A percentile compares a stretch with the other conserved stretches of the same genome.
Evolutionary conservation across 176 grass and related monocot genomes (phyloP).

Genomic region (Juncus inflexus): DNA sequence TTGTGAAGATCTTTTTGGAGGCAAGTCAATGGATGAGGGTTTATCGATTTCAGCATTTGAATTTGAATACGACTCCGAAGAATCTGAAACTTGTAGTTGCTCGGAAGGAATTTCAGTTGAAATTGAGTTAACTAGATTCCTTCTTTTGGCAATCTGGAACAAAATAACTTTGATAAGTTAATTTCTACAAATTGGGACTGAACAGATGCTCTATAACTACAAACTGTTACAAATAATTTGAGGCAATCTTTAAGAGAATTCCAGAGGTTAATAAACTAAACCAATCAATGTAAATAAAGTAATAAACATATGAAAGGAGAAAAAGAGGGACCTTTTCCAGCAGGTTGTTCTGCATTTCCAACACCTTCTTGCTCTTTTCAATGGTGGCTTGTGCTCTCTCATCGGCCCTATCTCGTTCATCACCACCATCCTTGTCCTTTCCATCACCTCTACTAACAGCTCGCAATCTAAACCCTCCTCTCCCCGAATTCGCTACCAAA

Average conservation of each 20-base stretch:
- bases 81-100: not conserved
- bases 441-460: constrained; percentile 4
- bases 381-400: not conserved
- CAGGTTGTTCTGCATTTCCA: constrained; percentile 24
- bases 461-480: constrained; percentile 12
- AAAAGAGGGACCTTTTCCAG: constrained; percentile 11
- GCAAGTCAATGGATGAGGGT: not conserved
- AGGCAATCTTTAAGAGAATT: not conserved
- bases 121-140: constrained; percentile 21
- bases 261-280: not conserved
- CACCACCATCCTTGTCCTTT: constrained; percentile 14
- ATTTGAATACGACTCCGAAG: not conserved
- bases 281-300: not conserved
- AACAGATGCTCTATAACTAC: not conserved
- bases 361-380: constrained; percentile 16
- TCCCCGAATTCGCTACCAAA: not conserved
- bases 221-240: not conserved
- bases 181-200: constrained; percentile 1
- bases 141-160: constrained; percentile 28
- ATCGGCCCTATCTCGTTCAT: constrained; percentile 30
- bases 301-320: not conserved
- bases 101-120: constrained; percentile 1
- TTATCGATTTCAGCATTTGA: constrained; percentile 4
- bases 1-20: not conserved
- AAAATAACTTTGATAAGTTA: not conserved